Base-by-base conservation (phyloP, 768 basidiomycete genomes). In the Hysterangium stoloniferum region DNA sequence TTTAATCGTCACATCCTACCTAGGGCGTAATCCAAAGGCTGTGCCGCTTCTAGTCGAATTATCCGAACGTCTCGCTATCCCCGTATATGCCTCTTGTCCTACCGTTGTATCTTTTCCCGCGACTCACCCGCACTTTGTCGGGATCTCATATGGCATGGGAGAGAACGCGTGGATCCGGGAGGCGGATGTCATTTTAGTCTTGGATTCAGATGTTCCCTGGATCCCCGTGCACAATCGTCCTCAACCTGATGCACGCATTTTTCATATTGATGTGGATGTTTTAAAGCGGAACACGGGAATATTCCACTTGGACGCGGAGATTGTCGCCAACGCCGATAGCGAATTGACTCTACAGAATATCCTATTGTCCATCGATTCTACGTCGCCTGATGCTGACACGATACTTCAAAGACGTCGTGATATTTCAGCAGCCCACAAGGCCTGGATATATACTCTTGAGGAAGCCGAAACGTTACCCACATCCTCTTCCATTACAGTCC, bases 201-300 rank as follows among this genome's bases (percentile, higher is more conserved):
- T 87, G n/a, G 84, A 86, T 51, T 71, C 69, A 6, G 81, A 82
- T 53, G 65, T 84, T 0, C 80, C 84, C 0, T 86, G 83, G 80
- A 77, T 82, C 24, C 72, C 77, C 1, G 66, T 59, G 38, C 68
- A 74, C 47, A 62, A 60, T 47, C 62, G 61, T 3, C 80, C 82
- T 0, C 58, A 33, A 3, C 54, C 63, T 0, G 61, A 64, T 3
- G 75, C 81, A 0, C 65, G 70, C 25, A 70, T 85, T 1, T 84
- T 82, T 56, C 65, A 84, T 15, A 58, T 86, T 13, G 82, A 84
- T 57, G 66, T 72, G 17, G 81, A 86, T 52, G 81, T 82, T 1
- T 68, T 87, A 5, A 80, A 75, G 63, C 67, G 73, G 35, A 54
- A 55, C 2, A 59, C 66, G 6, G 79, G 80, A 1, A 74, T 70